Evolutionary conservation across 169 alveolate species (phyloP).

Genomic region (Besnoitia besnoiti): DNA sequence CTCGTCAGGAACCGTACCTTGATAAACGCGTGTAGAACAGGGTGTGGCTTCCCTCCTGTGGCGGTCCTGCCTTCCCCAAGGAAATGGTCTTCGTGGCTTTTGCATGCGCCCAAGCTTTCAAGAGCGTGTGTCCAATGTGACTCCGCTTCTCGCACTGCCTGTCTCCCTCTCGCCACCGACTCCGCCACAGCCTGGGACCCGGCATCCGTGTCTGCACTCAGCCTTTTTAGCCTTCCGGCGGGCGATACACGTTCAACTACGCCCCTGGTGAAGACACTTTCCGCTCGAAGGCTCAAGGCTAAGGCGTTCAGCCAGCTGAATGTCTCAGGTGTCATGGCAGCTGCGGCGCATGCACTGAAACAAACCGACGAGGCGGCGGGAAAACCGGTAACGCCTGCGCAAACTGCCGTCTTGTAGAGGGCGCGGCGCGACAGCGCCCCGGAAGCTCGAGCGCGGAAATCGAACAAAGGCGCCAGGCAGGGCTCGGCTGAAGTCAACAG

Average conservation of each 20-base stretch:
- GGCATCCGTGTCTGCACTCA: not conserved
- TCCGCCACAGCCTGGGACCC: not conserved
- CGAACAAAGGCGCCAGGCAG: not conserved
- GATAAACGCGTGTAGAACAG: not conserved
- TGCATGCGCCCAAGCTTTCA: not conserved
- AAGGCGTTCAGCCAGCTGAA: not conserved
- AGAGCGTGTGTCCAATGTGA: not conserved
- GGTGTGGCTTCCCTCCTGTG: not conserved
- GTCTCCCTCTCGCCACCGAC: not conserved
- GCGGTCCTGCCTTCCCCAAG: not conserved
- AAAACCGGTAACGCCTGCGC: slow-evolving; percentile 26
- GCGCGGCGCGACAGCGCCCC: not conserved
- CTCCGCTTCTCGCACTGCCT: not conserved
- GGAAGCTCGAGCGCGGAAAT: not conserved
- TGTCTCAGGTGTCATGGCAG: not conserved
- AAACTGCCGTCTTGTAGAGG: slow-evolving; percentile 4
- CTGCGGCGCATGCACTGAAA: not conserved
- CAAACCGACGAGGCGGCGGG: not conserved
- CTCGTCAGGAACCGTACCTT: not conserved
- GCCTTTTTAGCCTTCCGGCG: not conserved
- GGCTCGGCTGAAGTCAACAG: not conserved
- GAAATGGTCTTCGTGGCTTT: not conserved
- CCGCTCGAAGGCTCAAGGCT: not conserved
- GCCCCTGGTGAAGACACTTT: not conserved
- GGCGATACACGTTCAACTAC: not conserved